These are phyloP conservation scores for Arabis alpina DNA, from an alignment of 345 rosid species.

Conservation along the genomic window DNA sequence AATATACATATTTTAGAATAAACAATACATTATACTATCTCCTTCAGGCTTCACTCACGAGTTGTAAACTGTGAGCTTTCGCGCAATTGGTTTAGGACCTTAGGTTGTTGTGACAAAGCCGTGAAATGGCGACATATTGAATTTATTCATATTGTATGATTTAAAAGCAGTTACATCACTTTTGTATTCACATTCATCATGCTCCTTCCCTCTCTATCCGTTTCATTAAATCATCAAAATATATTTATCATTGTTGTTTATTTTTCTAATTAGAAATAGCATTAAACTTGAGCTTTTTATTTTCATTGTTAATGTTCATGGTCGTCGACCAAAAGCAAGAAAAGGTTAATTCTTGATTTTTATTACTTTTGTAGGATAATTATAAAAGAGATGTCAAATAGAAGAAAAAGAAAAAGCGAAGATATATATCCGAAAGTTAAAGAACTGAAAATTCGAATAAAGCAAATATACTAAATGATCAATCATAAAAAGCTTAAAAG, in stretches of 20 bases:
- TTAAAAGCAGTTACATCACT: conserved; percentile 36
- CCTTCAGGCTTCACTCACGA: conserved; percentile 9
- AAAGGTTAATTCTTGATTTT: conserved; percentile 25
- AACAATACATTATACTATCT: not conserved
- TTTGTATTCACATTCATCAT: conserved; percentile 43
- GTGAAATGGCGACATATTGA: conserved; percentile 39
- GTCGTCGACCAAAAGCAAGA: conserved; percentile 34
- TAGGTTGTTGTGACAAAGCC: conserved; percentile 36
- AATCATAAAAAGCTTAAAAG: conserved; percentile 29
- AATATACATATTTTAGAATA: not conserved
- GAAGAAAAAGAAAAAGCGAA: conserved; percentile 14
- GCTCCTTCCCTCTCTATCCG: conserved; percentile 37
- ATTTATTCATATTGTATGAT: conserved; percentile 31
- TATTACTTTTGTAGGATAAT: conserved; percentile 15
- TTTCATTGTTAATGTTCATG: conserved; percentile 18
- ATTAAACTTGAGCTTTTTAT: conserved; percentile 6
- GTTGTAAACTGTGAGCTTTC: conserved; percentile 30
- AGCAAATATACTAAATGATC: conserved; percentile 30
- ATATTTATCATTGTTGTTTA: not conserved
- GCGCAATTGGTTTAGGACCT: conserved; percentile 25
- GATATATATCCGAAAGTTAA: conserved; percentile 27
- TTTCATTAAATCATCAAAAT: conserved; percentile 29
- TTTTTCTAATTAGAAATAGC: not conserved
- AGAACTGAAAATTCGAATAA: conserved; percentile 17
- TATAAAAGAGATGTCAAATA: conserved; percentile 25